Conservation (phyloP, 192 early-diverging fungal species). For the Coemansia sp. region DNA sequence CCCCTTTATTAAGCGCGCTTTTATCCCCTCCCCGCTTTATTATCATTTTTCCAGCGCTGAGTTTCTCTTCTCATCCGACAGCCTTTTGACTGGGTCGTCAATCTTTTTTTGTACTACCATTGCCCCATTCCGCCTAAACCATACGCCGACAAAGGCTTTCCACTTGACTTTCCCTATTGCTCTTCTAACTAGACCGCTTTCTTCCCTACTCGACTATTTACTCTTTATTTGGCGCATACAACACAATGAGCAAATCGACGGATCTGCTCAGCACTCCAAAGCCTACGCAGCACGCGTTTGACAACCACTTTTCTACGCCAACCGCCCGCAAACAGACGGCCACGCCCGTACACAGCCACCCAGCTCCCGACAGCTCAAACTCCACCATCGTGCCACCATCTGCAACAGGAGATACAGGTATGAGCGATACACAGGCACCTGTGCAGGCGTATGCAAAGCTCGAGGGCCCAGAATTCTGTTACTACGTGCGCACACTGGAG, state of each 20-base stretch:
- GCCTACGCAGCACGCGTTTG: conserved; percentile 23
- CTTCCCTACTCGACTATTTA: no score
- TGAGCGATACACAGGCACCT: conserved; percentile 46
- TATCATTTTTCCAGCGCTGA: not conserved
- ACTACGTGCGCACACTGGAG: conserved; percentile 79
- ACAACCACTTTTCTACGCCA: conserved; percentile 17
- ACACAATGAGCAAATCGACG: conserved; percentile 31
- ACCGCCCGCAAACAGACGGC: conserved; percentile 3
- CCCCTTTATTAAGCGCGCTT: not conserved
- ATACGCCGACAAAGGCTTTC: not conserved
- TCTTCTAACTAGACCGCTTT: not conserved
- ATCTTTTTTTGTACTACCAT: conserved; percentile 5
- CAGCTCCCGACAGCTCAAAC: conserved; percentile 4
- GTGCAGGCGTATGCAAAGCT: conserved; percentile 91
- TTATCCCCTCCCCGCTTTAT: conserved; percentile 13
- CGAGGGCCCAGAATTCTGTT: conserved; percentile 78
- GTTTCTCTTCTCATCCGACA: no score
- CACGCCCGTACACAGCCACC: not conserved
- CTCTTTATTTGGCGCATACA: not conserved
- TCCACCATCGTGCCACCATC: conserved; percentile 13
- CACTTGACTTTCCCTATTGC: not conserved
- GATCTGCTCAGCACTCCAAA: conserved; percentile 37
- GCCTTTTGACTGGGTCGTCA: no score
- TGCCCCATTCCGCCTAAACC: not conserved
- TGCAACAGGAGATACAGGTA: conserved; percentile 6